These are phyloP conservation scores for Ophiostoma angusticollis DNA, from an alignment of 2,329 filamentous ascomycete genomes.

Conservation along the genomic window DNA sequence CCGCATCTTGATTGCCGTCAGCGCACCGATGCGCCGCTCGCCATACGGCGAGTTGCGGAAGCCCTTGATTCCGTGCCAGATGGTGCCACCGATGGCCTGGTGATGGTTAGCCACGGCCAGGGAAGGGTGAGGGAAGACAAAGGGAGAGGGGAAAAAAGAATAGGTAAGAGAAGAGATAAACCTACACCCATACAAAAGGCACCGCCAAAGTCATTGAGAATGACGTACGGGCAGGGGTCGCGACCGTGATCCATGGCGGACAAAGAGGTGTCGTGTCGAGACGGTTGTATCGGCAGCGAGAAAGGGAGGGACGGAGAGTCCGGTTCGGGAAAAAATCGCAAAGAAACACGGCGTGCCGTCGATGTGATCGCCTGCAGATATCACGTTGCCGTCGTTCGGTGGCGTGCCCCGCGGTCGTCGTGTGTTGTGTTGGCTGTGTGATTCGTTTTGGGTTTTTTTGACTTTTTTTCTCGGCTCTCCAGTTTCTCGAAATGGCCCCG, in stretches of 20 bases:
- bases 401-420: too few species aligned
- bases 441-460: too few species aligned
- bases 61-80: conserved; percentile 96
- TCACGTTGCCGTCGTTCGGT: too few species aligned
- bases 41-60: conserved; percentile 83
- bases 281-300: neutral
- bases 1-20: conserved; percentile 95
- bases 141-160: neutral
- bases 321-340: too few species aligned
- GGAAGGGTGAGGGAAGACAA: neutral
- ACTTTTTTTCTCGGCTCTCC: too few species aligned
- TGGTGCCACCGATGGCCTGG: conserved; percentile 63
- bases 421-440: too few species aligned
- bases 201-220: conserved; percentile 93
- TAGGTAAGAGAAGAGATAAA: neutral
- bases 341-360: too few species aligned
- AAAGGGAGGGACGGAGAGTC: neutral
- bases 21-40: conserved; percentile 85
- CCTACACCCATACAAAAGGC: conserved; percentile 27
- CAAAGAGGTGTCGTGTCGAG: neutral
- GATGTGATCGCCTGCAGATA: too few species aligned
- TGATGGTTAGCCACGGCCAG: neutral
- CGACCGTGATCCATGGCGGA: conserved; percentile 77
- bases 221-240: conserved; percentile 94
- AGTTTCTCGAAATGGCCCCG: too few species aligned